Evolutionary conservation across 192 early-diverging fungal species (phyloP).

Genomic region (Linnemannia hyalina): DNA sequence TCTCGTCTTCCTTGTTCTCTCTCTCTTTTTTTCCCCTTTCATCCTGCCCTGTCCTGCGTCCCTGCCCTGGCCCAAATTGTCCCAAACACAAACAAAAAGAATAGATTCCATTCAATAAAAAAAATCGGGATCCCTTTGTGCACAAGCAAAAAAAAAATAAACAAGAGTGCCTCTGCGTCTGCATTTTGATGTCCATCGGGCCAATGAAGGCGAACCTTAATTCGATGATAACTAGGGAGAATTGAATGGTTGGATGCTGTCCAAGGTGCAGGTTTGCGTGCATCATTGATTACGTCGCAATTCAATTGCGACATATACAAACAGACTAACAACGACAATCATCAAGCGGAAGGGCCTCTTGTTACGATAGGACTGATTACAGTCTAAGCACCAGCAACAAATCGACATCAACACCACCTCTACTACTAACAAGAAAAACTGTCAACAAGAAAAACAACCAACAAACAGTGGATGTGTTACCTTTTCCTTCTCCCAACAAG

Average conservation of each 20-base stretch:
- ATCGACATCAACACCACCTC: neutral
- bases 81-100: no score
- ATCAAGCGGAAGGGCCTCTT: neutral
- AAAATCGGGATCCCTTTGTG: no score
- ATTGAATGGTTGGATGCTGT: neutral
- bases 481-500: no score
- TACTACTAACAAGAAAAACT: no score
- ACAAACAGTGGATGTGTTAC: neutral
- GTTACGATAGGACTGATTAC: neutral
- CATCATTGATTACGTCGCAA: no score
- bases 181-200: neutral
- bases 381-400: neutral
- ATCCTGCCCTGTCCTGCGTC: neutral
- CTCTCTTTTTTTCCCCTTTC: neutral
- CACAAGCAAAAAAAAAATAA: no score
- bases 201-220: neutral
- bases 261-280: no score
- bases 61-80: neutral
- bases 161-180: neutral
- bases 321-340: no score
- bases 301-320: no score
- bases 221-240: neutral
- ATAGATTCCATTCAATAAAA: no score
- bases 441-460: neutral
- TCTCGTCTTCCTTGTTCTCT: neutral